These are phyloP conservation scores for Fomitopsis palustris DNA, from an alignment of 1,284 basidiomycete species.

Conservation along the genomic window DNA sequence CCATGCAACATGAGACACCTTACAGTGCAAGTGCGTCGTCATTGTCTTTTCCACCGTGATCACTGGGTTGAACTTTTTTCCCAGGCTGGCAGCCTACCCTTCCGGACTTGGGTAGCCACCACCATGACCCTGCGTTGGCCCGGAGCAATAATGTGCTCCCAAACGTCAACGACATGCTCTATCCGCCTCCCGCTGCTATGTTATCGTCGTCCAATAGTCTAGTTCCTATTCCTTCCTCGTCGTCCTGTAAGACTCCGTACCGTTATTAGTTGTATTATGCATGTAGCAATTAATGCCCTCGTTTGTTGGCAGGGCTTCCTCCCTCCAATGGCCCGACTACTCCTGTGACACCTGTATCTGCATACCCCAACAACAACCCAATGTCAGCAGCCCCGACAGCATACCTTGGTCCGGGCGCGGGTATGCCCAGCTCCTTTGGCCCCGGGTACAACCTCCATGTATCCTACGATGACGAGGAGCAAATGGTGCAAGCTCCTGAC, in stretches of 20 bases:
- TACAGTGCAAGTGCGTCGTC: slow-evolving; percentile 28
- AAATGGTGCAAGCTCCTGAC: slow-evolving; percentile 7
- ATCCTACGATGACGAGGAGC: slow-evolving; percentile 19
- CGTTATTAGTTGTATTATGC: slow-evolving; percentile 63
- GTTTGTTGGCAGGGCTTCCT: slow-evolving; percentile 47
- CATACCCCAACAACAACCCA: slow-evolving; percentile 11
- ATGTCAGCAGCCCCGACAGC: slow-evolving; percentile 13
- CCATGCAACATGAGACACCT: slow-evolving; percentile 23
- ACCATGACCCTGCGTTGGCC: slow-evolving; percentile 31
- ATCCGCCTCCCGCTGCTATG: slow-evolving; percentile 30
- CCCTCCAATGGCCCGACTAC: slow-evolving; percentile 28
- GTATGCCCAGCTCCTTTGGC: slow-evolving; percentile 14
- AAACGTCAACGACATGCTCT: slow-evolving; percentile 37
- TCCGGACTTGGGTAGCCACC: slow-evolving; percentile 32
- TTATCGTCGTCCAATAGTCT: slow-evolving; percentile 32
- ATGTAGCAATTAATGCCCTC: slow-evolving; percentile 66
- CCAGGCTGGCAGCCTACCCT: slow-evolving; percentile 32
- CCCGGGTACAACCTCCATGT: slow-evolving; percentile 21
- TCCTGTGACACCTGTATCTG: slow-evolving; percentile 16
- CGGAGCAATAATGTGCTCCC: slow-evolving; percentile 32
- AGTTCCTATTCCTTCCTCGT: slow-evolving; percentile 29
- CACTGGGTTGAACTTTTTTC: slow-evolving; percentile 23
- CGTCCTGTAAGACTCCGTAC: slow-evolving; percentile 67
- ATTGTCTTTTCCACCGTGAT: slow-evolving; percentile 16
- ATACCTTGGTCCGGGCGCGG: slow-evolving; percentile 7